phyloP scores from a whole-genome alignment of 2,329 filamentous ascomycete species.

The Drechslerella coelobrocha region DNA sequence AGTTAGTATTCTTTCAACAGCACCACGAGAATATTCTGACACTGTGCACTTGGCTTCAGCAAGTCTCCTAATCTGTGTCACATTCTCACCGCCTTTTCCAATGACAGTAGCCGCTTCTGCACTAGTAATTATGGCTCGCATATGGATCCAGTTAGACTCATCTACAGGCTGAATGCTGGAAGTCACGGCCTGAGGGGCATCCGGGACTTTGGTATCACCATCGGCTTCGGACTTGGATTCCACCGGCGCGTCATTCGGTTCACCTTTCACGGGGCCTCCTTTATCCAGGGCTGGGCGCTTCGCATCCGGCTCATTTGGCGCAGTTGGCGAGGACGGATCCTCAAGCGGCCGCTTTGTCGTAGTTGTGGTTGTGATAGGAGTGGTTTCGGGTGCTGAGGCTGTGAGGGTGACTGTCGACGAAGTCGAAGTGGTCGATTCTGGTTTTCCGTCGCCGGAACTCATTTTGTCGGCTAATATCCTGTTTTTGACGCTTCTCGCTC shows the following conservation, averaged over 20 bases:
- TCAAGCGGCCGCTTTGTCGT: conserved; percentile 91
- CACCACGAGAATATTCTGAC: conserved; percentile 95
- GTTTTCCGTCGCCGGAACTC: conserved; percentile 56
- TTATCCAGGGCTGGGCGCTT: conserved; percentile 97
- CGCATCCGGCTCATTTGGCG: conserved; percentile 91
- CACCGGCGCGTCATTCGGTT: conserved; percentile 59
- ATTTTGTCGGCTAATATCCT: conserved; percentile 56
- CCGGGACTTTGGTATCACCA: conserved; percentile 72
- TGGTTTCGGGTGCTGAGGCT: conserved; percentile 60
- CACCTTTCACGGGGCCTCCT: conserved; percentile 69
- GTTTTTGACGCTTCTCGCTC: conserved; percentile 13
- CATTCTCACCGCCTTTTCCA: conserved; percentile 97
- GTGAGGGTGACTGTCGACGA: conserved; percentile 53
- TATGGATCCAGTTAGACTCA: conserved; percentile 95
- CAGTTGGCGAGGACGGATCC: conserved; percentile 92
- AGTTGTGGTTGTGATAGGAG: conserved; percentile 62
- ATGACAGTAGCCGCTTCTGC: conserved; percentile 97
- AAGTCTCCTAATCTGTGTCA: conserved; percentile 92
- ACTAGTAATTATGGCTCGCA: conserved; percentile 95
- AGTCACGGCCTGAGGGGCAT: conserved; percentile 60
- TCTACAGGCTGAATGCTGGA: conserved; percentile 71
- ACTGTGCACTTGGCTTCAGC: conserved; percentile 98
- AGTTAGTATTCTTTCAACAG: conserved; percentile 95
- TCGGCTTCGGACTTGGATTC: conserved; percentile 66
- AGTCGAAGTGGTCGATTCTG: conserved; percentile 41